A percentile compares a stretch with the other conserved stretches of the same genome.
Evolutionary conservation across 140 eudicot species (phyloP).

Genomic region (Cichorium intybus): DNA sequence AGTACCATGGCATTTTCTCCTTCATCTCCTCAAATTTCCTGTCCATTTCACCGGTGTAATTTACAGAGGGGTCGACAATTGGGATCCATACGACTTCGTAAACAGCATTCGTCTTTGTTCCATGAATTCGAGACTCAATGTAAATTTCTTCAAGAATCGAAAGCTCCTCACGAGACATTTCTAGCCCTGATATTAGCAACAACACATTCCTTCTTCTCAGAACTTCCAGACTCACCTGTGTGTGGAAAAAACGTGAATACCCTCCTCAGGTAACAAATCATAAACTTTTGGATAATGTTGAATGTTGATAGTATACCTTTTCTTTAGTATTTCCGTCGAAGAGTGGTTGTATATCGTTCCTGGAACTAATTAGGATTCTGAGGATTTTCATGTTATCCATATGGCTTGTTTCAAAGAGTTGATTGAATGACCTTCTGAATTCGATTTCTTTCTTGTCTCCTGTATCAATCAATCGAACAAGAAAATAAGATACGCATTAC

Average conservation of each 20-base stretch:
- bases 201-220: conserved; percentile 57
- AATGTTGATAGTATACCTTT: conserved; percentile 35
- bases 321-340: conserved; percentile 41
- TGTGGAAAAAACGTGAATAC: too few species aligned
- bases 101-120: conserved; percentile 29
- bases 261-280: too few species aligned
- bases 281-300: neutral
- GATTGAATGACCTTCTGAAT: conserved; percentile 35
- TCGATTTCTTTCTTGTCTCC: conserved; percentile 51
- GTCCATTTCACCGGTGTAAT: conserved; percentile 40
- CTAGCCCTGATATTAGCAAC: conserved; percentile 55
- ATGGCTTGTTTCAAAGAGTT: conserved; percentile 45
- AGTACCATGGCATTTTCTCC: conserved; percentile 66
- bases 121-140: conserved; percentile 50
- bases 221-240: conserved; percentile 54
- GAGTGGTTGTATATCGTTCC: conserved; percentile 54
- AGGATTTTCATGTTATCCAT: conserved; percentile 58
- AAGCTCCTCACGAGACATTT: conserved; percentile 55
- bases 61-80: conserved; percentile 40
- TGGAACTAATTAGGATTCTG: conserved; percentile 40
- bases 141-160: conserved; percentile 54
- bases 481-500: neutral
- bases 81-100: conserved; percentile 80
- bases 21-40: conserved; percentile 36
- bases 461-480: conserved; percentile 26